Evolutionary conservation across 148 eudicot genomes (phyloP).

Genomic region (Tetragonia tetragonoides): DNA sequence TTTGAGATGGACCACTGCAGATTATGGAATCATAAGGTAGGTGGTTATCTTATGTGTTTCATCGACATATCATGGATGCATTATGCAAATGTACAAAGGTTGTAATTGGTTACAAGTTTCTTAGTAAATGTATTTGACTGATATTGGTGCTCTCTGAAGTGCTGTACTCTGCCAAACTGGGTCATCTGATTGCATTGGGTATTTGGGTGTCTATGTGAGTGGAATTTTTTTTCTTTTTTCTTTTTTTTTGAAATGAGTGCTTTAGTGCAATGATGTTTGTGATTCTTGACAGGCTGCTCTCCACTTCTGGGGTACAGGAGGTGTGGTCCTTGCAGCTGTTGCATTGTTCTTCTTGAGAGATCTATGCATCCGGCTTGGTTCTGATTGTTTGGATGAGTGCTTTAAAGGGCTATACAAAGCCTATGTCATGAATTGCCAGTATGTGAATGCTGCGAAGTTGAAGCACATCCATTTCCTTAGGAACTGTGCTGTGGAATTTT

Average conservation of each 20-base stretch:
- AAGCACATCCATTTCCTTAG: conserved; percentile 89
- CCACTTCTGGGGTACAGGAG: conserved; percentile 97
- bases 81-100: no score
- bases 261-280: conserved; percentile 10
- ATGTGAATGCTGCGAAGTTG: conserved; percentile 63
- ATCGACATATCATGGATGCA: background rate
- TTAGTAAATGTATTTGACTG: background rate
- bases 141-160: background rate
- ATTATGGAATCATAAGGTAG: background rate
- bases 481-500: conserved; percentile 67
- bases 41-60: background rate
- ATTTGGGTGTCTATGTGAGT: background rate
- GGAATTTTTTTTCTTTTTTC: background rate
- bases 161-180: background rate
- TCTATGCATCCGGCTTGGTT: conserved; percentile 76
- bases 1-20: background rate
- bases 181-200: background rate
- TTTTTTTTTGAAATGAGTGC: background rate
- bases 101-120: no score
- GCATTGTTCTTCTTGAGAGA: conserved; percentile 82
- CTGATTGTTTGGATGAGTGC: conserved; percentile 90
- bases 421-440: conserved; percentile 80
- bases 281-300: conserved; percentile 64
- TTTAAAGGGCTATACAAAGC: conserved; percentile 91
- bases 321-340: conserved; percentile 73